phyloP scores from a whole-genome alignment of 257 asterid species.

The Jacaranda copaia region DNA sequence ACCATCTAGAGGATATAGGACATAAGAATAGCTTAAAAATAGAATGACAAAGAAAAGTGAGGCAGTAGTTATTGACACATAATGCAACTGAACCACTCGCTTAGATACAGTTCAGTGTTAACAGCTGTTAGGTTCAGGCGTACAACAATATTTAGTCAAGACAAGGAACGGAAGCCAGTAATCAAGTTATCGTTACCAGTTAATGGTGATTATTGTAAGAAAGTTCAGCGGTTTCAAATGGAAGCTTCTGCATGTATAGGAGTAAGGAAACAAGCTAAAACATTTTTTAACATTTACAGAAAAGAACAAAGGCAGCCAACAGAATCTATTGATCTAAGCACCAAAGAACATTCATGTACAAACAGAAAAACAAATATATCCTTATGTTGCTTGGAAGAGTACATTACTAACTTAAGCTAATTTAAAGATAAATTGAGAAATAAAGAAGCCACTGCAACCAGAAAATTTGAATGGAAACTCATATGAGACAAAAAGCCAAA shows the following conservation, averaged over 20 bases:
- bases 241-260: background rate
- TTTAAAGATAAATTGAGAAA: background rate
- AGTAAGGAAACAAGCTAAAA: background rate
- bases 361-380: background rate
- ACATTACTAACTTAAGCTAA: background rate
- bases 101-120: background rate
- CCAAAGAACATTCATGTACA: background rate
- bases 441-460: background rate
- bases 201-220: background rate
- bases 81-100: constrained; percentile 7
- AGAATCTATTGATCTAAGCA: constrained; percentile 1
- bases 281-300: too few species aligned
- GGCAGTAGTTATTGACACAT: constrained; percentile 6
- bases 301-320: background rate
- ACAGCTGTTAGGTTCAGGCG: background rate
- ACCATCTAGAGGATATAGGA: constrained; percentile 64
- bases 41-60: constrained; percentile 25
- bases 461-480: too few species aligned
- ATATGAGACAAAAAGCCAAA: background rate
- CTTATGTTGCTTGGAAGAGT: constrained; percentile 12
- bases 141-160: background rate
- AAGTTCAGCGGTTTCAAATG: constrained; percentile 10
- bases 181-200: background rate
- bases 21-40: constrained; percentile 29
- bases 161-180: background rate